phyloP scores from a whole-genome alignment of 345 rosid genomes.

The Cardiospermum halicacabum region DNA sequence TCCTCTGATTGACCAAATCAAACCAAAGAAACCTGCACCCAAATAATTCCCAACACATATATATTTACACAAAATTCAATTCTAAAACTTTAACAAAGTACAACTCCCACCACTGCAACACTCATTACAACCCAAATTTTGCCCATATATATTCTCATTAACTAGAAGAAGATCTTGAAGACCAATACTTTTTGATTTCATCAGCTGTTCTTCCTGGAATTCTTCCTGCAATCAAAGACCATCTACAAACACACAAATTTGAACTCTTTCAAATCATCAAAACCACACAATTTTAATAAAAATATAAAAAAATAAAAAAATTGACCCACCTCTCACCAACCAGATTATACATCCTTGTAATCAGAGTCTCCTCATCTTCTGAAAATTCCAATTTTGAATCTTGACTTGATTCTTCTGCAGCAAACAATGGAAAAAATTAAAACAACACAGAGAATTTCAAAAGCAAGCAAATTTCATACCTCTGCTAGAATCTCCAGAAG shows the following conservation, averaged over 20 bases:
- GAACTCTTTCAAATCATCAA: background rate
- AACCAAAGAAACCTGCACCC: background rate
- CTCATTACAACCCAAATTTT: slow-evolving; percentile 14
- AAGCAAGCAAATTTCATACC: too few relatives aligned
- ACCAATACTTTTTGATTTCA: slow-evolving; percentile 57
- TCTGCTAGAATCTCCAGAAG: slow-evolving; percentile 24
- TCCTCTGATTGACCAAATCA: too few relatives aligned
- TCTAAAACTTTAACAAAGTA: slow-evolving; percentile 6
- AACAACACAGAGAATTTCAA: background rate
- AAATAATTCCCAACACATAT: background rate
- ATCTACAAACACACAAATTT: slow-evolving; percentile 21
- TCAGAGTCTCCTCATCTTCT: slow-evolving; percentile 50
- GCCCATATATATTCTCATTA: slow-evolving; percentile 11
- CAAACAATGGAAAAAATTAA: background rate
- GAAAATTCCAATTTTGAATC: slow-evolving; percentile 38
- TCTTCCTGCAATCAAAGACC: slow-evolving; percentile 55
- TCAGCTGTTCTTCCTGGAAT: slow-evolving; percentile 57
- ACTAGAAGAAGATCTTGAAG: slow-evolving; percentile 35
- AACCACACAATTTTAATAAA: too few relatives aligned
- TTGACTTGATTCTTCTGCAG: slow-evolving; percentile 31
- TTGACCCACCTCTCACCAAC: slow-evolving; percentile 47
- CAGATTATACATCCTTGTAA: slow-evolving; percentile 45
- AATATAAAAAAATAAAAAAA: background rate
- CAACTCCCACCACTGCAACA: slow-evolving; percentile 9
- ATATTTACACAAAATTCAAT: background rate